Percentiles rank a stretch among this genome's conserved stretches.
Evolutionary conservation across 1,139 yeast species (phyloP).

Genomic region (Saccharomyces hybrid): DNA sequence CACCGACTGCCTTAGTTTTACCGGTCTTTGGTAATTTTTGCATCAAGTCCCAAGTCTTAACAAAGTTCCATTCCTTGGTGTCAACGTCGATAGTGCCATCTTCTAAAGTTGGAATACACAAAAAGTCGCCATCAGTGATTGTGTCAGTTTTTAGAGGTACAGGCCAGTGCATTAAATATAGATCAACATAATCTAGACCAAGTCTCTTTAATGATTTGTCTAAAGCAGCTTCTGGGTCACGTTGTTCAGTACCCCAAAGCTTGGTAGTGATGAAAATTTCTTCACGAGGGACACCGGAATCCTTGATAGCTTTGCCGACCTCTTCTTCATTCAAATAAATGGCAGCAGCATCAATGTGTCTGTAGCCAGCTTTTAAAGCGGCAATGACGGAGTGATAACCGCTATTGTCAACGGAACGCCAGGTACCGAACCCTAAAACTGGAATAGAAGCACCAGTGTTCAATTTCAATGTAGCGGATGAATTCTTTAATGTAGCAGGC

Average conservation of each 20-base stretch:
- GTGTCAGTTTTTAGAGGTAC: constrained; percentile 43
- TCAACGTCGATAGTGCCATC: constrained; percentile 40
- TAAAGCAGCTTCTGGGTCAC: constrained; percentile 51
- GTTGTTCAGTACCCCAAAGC: constrained; percentile 63
- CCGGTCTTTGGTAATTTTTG: constrained; percentile 54
- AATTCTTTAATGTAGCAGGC: constrained; percentile 18
- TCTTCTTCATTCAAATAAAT: constrained; percentile 58
- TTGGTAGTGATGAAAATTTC: constrained; percentile 76
- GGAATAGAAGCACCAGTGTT: constrained; percentile 64
- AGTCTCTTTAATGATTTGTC: constrained; percentile 56
- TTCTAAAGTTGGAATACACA: constrained; percentile 35
- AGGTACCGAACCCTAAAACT: constrained; percentile 71
- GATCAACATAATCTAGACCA: constrained; percentile 73
- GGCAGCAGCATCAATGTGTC: constrained; percentile 75
- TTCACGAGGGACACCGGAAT: constrained; percentile 60
- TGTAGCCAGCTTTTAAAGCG: constrained; percentile 64
- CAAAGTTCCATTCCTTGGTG: constrained; percentile 47
- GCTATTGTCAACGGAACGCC: constrained; percentile 57
- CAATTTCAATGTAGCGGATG: constrained; percentile 36
- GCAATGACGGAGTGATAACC: constrained; percentile 51
- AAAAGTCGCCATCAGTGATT: constrained; percentile 34
- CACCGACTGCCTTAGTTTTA: constrained; percentile 66
- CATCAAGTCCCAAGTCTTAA: constrained; percentile 63
- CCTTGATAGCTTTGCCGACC: constrained; percentile 61
- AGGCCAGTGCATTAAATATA: constrained; percentile 88